phyloP scores from a whole-genome alignment of 148 eudicot genomes.

The Suaeda aralocaspica region DNA sequence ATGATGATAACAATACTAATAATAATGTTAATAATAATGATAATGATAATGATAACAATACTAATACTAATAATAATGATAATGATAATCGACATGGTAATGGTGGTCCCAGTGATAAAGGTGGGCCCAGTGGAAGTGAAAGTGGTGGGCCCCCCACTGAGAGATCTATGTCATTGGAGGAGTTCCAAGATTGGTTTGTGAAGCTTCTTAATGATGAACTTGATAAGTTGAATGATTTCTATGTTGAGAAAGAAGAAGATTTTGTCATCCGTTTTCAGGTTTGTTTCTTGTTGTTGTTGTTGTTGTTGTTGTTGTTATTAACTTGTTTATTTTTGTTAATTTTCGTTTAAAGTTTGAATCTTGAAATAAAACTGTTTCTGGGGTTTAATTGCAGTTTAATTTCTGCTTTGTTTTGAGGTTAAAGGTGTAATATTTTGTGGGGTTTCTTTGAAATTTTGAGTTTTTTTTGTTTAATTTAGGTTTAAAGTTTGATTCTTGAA shows the following conservation, averaged over 20 bases:
- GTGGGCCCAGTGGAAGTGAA: constrained; percentile 3
- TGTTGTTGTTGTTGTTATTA: neutral
- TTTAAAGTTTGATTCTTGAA: too few species aligned
- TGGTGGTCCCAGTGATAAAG: constrained; percentile 8
- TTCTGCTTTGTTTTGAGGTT: too few species aligned
- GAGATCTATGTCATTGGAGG: constrained; percentile 25
- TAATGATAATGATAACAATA: neutral
- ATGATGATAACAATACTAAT: neutral
- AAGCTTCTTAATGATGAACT: constrained; percentile 72
- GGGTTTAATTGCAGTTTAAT: too few species aligned
- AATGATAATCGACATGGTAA: neutral
- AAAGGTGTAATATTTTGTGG: too few species aligned
- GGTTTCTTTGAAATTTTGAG: too few species aligned
- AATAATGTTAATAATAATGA: too few species aligned
- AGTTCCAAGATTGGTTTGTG: constrained; percentile 77
- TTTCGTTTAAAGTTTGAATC: too few species aligned
- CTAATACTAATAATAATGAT: neutral
- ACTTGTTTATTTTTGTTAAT: neutral
- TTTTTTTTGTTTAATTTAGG: too few species aligned
- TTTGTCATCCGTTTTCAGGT: constrained; percentile 88
- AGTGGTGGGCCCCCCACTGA: neutral
- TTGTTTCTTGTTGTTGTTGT: neutral
- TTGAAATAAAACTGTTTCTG: too few species aligned
- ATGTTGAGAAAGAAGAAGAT: constrained; percentile 88
- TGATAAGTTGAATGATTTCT: constrained; percentile 93